A percentile compares a stretch with the other conserved stretches of the same genome.
phyloP scores from a whole-genome alignment of 257 asterid genomes.

The Solanum neorickii region DNA sequence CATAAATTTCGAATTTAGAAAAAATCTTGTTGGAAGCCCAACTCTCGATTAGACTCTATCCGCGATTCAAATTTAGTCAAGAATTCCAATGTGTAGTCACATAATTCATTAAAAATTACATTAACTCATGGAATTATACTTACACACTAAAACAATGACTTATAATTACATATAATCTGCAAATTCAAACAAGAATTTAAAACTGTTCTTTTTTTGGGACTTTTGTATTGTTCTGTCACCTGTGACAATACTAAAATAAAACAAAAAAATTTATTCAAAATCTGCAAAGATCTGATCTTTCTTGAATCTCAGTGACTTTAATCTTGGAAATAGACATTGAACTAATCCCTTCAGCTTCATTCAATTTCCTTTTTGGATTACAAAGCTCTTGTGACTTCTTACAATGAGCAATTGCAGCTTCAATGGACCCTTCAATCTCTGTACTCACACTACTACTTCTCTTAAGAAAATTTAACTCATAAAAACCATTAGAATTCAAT shows the following conservation, averaged over 20 bases:
- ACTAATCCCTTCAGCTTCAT: slow-evolving; percentile 7
- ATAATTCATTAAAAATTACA: background rate
- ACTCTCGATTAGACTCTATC: too few relatives aligned
- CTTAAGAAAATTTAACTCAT: slow-evolving; percentile 27
- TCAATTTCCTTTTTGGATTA: slow-evolving; percentile 12
- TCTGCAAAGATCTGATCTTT: slow-evolving; percentile 11
- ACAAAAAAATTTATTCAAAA: background rate
- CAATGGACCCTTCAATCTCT: slow-evolving; percentile 57
- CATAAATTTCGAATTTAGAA: accelerated
- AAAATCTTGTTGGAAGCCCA: too few relatives aligned
- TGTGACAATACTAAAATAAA: background rate
- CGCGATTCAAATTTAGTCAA: too few relatives aligned
- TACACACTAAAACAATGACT: background rate
- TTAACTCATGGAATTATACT: background rate
- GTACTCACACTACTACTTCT: slow-evolving; percentile 55
- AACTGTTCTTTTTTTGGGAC: background rate
- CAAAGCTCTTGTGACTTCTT: slow-evolving; percentile 33
- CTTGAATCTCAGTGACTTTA: slow-evolving; percentile 4
- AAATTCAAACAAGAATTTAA: background rate
- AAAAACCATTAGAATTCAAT: slow-evolving; percentile 27
- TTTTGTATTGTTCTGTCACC: background rate
- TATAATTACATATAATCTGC: background rate
- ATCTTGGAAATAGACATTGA: slow-evolving; percentile 18
- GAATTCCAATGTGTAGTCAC: background rate
- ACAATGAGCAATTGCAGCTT: slow-evolving; percentile 91